These are phyloP conservation scores for Kluyveromyces starmeri DNA, from an alignment of 805 yeast genomes.

Conservation along the genomic window DNA sequence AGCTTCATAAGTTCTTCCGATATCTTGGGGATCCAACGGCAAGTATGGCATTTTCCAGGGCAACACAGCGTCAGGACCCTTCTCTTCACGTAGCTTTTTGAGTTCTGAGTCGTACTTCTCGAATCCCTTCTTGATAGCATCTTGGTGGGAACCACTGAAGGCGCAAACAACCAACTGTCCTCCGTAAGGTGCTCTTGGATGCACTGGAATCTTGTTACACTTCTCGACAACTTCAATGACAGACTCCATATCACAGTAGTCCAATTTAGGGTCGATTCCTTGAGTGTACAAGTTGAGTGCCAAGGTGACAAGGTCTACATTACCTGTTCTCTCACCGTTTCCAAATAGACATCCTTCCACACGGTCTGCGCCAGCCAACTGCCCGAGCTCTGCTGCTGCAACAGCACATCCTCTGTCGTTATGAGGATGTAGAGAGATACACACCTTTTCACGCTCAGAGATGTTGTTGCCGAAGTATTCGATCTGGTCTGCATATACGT, in stretches of 20 bases:
- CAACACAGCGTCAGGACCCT: slow-evolving; percentile 30
- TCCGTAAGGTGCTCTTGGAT: slow-evolving; percentile 73
- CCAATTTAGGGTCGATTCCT: slow-evolving; percentile 63
- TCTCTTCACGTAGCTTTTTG: slow-evolving; percentile 26
- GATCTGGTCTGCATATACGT: slow-evolving; percentile 76
- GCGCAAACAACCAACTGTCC: slow-evolving; percentile 80
- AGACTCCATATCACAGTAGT: slow-evolving; percentile 57
- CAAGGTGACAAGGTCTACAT: slow-evolving; percentile 71
- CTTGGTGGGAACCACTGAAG: slow-evolving; percentile 80
- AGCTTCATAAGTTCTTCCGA: slow-evolving; percentile 88
- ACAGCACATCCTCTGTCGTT: slow-evolving; percentile 84
- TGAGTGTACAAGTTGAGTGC: slow-evolving; percentile 74
- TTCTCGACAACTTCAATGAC: slow-evolving; percentile 67
- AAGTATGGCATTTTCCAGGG: slow-evolving; percentile 72
- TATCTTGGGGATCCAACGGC: slow-evolving; percentile 77
- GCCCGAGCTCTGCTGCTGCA: slow-evolving; percentile 80
- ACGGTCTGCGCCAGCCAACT: slow-evolving; percentile 80
- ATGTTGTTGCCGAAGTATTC: slow-evolving; percentile 61
- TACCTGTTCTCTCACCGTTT: slow-evolving; percentile 83
- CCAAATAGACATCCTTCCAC: slow-evolving; percentile 82
- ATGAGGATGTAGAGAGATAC: slow-evolving; percentile 74
- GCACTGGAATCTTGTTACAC: slow-evolving; percentile 75
- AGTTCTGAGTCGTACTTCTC: slow-evolving; percentile 30
- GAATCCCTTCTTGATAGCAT: slow-evolving; percentile 81
- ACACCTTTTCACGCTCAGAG: slow-evolving; percentile 57